Conservation (phyloP, 2,329 filamentous ascomycete genomes). For the Teratosphaeriaceae sp. region DNA sequence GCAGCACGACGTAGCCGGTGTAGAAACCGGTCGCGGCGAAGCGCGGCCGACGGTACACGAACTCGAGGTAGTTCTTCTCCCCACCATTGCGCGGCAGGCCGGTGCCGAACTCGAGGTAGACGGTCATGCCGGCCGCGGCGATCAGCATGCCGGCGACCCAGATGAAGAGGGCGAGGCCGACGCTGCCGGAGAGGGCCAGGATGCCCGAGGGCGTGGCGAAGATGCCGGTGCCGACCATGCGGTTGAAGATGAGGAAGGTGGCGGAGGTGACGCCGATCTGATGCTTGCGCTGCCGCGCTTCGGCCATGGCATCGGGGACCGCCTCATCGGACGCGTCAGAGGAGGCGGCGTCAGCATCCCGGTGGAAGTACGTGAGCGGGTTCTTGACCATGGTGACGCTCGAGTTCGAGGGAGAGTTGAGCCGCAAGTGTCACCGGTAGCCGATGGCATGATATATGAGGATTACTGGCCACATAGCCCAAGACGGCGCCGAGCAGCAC, state of each 20-base stretch:
- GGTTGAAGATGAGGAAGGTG: constrained; percentile 51
- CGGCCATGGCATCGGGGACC: background rate
- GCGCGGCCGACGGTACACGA: constrained; percentile 53
- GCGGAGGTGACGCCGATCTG: constrained; percentile 52
- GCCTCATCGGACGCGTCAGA: background rate
- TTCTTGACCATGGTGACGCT: background rate
- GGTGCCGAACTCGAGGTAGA: constrained; percentile 61
- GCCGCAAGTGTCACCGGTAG: background rate
- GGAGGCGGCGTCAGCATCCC: background rate
- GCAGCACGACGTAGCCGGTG: constrained; percentile 53
- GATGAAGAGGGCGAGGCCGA: constrained; percentile 57
- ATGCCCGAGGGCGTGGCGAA: constrained; percentile 58
- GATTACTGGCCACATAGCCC: background rate
- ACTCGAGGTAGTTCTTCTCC: constrained; percentile 63
- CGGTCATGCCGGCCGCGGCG: constrained; percentile 55
- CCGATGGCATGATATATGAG: background rate
- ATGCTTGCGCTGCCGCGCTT: constrained; percentile 10
- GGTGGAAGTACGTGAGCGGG: background rate
- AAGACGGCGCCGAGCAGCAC: background rate
- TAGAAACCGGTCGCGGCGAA: constrained; percentile 58
- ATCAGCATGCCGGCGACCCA: constrained; percentile 59
- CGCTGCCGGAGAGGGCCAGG: constrained; percentile 50
- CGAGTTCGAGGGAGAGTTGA: background rate
- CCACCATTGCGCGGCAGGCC: constrained; percentile 59
- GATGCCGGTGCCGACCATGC: constrained; percentile 61